Conservation (phyloP, 345 rosid genomes). For the Cardamine resedifolia region DNA sequence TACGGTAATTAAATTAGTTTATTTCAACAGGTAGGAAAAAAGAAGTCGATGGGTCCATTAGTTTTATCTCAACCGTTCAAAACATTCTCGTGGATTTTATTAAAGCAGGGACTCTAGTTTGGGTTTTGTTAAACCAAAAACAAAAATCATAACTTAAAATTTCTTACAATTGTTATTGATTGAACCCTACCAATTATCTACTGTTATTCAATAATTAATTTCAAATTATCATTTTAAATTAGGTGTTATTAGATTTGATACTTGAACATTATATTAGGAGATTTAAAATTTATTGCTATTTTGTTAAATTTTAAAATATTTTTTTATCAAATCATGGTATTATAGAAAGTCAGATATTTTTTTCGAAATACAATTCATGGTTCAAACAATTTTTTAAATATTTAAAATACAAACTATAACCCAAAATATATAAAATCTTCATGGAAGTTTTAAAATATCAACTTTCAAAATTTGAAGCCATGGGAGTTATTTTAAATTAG, state of each 20-base stretch:
- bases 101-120: not conserved
- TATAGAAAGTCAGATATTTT: not conserved
- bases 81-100: not conserved
- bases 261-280: not conserved
- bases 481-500: not conserved
- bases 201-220: not conserved
- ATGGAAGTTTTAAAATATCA: not conserved
- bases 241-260: not conserved
- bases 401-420: not conserved
- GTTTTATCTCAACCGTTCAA: slow-evolving; percentile 20
- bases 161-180: not conserved
- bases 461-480: no score
- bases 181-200: not conserved
- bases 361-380: not conserved
- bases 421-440: not conserved
- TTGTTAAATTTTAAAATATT: not conserved
- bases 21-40: slow-evolving; percentile 11
- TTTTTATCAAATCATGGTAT: not conserved
- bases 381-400: not conserved
- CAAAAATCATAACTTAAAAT: not conserved
- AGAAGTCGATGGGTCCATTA: slow-evolving; percentile 34
- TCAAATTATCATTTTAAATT: not conserved
- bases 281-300: not conserved
- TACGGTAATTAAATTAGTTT: not conserved
- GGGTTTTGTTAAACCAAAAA: not conserved